Conservation (phyloP, 768 basidiomycete genomes). For the Mycena sanguinolenta region DNA sequence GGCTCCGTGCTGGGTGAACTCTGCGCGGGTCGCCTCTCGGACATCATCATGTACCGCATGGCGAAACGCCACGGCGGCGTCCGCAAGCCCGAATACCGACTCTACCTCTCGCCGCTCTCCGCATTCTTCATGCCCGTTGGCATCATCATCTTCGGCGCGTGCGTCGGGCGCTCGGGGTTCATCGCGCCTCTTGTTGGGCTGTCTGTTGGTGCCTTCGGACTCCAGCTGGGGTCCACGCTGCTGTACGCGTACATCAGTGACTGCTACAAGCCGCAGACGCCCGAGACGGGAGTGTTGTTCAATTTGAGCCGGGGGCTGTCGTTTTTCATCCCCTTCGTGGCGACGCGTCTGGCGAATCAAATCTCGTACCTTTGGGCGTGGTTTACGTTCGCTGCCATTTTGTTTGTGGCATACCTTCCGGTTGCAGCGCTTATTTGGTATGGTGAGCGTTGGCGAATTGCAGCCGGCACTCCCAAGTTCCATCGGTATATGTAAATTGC, state of each 20-base stretch:
- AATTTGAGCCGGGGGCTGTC: slow-evolving; percentile 26
- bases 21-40: slow-evolving; percentile 23
- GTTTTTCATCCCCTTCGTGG: slow-evolving; percentile 29
- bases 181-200: slow-evolving; percentile 26
- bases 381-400: slow-evolving; percentile 29
- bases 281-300: slow-evolving; percentile 33
- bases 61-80: slow-evolving; percentile 22
- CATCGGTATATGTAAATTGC: slow-evolving; percentile 14
- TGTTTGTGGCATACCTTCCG: slow-evolving; percentile 19
- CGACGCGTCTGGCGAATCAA: slow-evolving; percentile 17
- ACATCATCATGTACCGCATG: slow-evolving; percentile 28
- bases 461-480: slow-evolving; percentile 14
- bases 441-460: slow-evolving; percentile 22
- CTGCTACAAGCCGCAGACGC: slow-evolving; percentile 37
- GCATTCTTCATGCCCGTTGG: slow-evolving; percentile 26
- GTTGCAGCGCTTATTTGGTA: slow-evolving; percentile 25
- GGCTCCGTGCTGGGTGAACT: slow-evolving; percentile 27
- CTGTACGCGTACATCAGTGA: slow-evolving; percentile 38
- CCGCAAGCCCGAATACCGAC: slow-evolving; percentile 30
- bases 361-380: slow-evolving; percentile 27
- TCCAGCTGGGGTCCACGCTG: slow-evolving; percentile 29
- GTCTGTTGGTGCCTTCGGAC: slow-evolving; percentile 17
- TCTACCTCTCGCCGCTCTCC: slow-evolving; percentile 28
- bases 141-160: slow-evolving; percentile 28
- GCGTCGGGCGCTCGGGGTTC: slow-evolving; percentile 30